These are phyloP conservation scores for Heterobasidion occidentale DNA, from an alignment of 1,284 basidiomycete genomes.

Conservation along the genomic window DNA sequence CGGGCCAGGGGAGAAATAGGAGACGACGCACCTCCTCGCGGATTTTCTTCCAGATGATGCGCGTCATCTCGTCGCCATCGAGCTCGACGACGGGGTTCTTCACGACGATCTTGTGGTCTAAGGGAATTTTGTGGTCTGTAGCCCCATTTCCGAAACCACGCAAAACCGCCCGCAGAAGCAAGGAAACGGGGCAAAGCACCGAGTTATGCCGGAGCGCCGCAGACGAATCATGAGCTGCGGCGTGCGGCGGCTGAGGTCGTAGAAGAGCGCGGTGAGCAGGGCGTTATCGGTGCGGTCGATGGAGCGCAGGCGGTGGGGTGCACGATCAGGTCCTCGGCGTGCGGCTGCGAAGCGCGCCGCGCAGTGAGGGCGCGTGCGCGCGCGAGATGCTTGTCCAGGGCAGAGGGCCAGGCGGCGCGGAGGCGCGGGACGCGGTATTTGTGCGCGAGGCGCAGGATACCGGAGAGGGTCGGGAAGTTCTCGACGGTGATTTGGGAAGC, in stretches of 20 bases:
- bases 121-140: too few relatives aligned
- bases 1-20: too few relatives aligned
- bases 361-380: not conserved
- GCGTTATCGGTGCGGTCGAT: constrained; percentile 12
- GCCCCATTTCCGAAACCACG: not conserved
- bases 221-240: constrained; percentile 16
- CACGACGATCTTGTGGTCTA: constrained; percentile 68
- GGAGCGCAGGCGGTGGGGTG: constrained; percentile 19
- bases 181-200: not conserved
- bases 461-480: constrained; percentile 16
- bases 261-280: constrained; percentile 19
- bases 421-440: constrained; percentile 9
- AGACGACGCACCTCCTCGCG: constrained; percentile 67
- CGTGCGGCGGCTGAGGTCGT: constrained; percentile 17
- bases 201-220: not conserved
- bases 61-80: constrained; percentile 96
- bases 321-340: constrained; percentile 14
- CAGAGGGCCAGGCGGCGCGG: constrained; percentile 5
- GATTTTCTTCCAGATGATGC: constrained; percentile 99
- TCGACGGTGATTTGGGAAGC: constrained; percentile 15
- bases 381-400: constrained; percentile 6
- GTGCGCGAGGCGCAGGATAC: constrained; percentile 12
- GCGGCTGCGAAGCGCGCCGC: not conserved
- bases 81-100: constrained; percentile 93
- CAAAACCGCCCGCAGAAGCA: not conserved